Base-by-base conservation (phyloP, 768 basidiomycete species). In the Amanita subjunquillea region DNA sequence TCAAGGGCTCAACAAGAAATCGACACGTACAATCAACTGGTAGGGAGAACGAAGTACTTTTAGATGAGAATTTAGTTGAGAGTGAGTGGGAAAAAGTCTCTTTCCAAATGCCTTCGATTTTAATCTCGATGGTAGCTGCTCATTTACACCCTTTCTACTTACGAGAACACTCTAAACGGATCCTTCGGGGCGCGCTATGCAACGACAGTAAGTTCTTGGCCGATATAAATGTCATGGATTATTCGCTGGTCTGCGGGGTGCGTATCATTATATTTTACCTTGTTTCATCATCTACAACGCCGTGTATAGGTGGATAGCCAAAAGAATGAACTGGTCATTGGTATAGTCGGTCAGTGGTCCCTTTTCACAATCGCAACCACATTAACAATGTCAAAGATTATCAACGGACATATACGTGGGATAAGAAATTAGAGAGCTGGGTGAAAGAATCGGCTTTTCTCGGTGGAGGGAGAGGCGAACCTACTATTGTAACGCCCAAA, bases 361-460 rank as follows among this genome's bases (percentile, higher is more conserved):
- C 39, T 23, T 37, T 23, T 3, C 42, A 37, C 13, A 36, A 15
- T 30, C 15, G 9, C 17, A 17, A 17, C 20, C 13, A 29, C 36
- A 5, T 22, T 58, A 9, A 57, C 53, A 13, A 38, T 49, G 10
- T 46, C 10, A 4, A 51, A 94, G 92, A 96, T 65, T 96, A 92
- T 62, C 90, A 95, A 57, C 86, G 93, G 7, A 93, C 92, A 3
- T 95, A 94, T 62, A 95, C 91, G 0, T 96, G 92, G 92, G 96
- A 99, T 72, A 99, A 99, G 72, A 93, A 92, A 59, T 72, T 99
- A 15, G 96, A 98, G 69, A 97, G 86, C 55, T 96, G 91, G 93
- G 91, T 97, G 41, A 99, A 98, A 63, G 96, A 98, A 59, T 85
- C 91, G 2, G 78, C 89, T 0, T 92, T 94, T 67, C 72, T 98